Evolutionary conservation across 2,329 filamentous ascomycete genomes (phyloP).

Genomic region (Didymella glomerata): DNA sequence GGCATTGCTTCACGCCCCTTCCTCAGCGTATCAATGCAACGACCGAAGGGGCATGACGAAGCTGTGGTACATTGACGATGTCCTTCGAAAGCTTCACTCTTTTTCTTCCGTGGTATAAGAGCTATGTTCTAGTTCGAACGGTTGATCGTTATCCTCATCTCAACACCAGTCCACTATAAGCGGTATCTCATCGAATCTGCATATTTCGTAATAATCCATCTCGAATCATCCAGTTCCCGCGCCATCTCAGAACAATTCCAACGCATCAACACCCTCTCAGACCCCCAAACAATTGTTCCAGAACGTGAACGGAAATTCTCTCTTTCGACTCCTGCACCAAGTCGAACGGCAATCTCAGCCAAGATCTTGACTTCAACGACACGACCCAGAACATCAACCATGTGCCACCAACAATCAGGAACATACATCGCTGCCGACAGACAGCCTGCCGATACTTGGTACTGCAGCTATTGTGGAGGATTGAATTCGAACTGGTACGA

Average conservation of each 20-base stretch:
- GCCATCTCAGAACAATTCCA: no score
- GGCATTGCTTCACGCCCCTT: neutral
- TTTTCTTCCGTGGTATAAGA: neutral
- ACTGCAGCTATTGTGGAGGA: conserved; percentile 6
- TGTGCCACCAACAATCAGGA: neutral
- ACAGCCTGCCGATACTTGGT: conserved; percentile 12
- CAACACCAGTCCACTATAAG: no score
- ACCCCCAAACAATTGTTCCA: no score
- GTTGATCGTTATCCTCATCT: neutral
- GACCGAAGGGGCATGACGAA: neutral
- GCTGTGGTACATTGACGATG: neutral
- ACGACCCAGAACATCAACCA: neutral
- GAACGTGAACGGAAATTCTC: no score
- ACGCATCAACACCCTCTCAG: no score
- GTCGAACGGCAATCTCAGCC: no score
- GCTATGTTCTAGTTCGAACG: neutral
- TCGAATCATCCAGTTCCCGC: no score
- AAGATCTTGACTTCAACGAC: no score
- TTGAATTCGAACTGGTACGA: conserved; percentile 8
- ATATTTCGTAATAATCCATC: no score
- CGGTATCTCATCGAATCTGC: no score
- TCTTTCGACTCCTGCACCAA: no score
- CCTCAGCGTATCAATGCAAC: neutral
- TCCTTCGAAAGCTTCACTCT: conserved; percentile 8
- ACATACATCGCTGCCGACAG: neutral